phyloP scores from a whole-genome alignment of 495 filamentous ascomycete species.

The Halenospora varia region DNA sequence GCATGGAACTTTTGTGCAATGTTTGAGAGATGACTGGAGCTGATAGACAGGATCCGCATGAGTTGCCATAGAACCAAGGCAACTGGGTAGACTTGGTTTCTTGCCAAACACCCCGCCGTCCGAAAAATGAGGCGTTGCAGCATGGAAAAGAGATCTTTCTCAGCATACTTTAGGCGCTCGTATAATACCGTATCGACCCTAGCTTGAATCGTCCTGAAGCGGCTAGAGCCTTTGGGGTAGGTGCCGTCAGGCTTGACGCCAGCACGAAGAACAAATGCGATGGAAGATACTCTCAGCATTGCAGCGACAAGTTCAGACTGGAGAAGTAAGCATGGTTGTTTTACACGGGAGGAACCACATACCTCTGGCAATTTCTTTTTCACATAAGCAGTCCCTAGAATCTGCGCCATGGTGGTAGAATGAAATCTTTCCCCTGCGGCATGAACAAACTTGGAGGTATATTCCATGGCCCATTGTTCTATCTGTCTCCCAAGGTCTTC shows the following conservation, averaged over 20 bases:
- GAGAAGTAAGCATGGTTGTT: not conserved
- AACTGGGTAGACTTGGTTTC: constrained; percentile 15
- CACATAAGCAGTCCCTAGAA: constrained; percentile 18
- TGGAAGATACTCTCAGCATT: constrained; percentile 14
- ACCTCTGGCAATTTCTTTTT: constrained; percentile 14
- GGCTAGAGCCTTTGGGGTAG: not conserved
- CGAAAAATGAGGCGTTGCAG: constrained; percentile 16
- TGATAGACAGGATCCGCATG: constrained; percentile 8
- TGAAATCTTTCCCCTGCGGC: constrained; percentile 11
- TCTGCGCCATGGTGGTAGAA: constrained; percentile 15
- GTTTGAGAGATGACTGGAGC: constrained; percentile 10
- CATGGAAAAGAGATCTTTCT: constrained; percentile 11
- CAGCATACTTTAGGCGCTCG: constrained; percentile 14
- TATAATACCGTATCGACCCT: constrained; percentile 17
- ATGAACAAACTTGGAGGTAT: constrained; percentile 18
- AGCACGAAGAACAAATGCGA: constrained; percentile 17
- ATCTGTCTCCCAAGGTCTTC: not conserved
- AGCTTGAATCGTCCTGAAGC: constrained; percentile 15
- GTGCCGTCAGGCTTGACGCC: constrained; percentile 9
- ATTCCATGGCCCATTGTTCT: constrained; percentile 19
- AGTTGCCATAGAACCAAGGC: constrained; percentile 16
- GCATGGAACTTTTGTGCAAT: constrained; percentile 6
- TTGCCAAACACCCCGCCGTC: constrained; percentile 6
- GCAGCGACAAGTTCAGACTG: constrained; percentile 13
- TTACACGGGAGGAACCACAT: not conserved